Base-by-base conservation (phyloP, 306 rosid genomes). In the Prunus davidiana region DNA sequence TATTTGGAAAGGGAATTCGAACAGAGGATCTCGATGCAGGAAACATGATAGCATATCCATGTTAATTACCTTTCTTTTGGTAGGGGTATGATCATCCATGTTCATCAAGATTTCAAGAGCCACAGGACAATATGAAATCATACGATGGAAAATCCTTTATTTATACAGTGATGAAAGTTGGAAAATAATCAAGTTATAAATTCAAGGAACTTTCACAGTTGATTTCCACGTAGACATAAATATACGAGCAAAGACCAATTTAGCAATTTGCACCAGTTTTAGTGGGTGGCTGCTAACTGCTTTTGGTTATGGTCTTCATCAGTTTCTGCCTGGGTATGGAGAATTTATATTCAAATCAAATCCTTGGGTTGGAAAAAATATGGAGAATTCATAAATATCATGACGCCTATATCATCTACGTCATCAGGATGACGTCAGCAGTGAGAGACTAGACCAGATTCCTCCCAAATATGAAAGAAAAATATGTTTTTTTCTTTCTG, bases 11-110 rank as follows among this genome's bases (percentile, higher is more conserved):
- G 43, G 43, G 9, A 38, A 38, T 6, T 38, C 43, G 43, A 38
- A 38, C 43, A 38, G 2, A 38, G 9, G 9, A 38, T 7, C 43
- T 38, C 43, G 9, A 4, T 38, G 9, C 8, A 34, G 41, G 41
- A 8, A 34, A 34, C 41, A 34, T 34, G 41, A 34, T 5, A 34
- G 41, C 41, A 5, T 34, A 34, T 38, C 43, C 43, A 38, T 38
- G 43, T 22, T 12, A 9, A 49, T 16, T 70, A 76, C 80, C 77
- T 81, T 63, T 22, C 46, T 54, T 8, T 76, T 38, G 62, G 18
- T 19, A 76, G 69, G 34, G 56, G 46, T 41, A 13, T 52, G 60
- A 41, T 60, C 41, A 49, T 80, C 80, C 83, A 80, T 80, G 65
- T 38, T 68, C 14, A 47, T 30, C 16, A 18, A 57, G 63, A 57